Evolutionary conservation across 345 rosid species (phyloP), one percentile per base, ranked within the genome.

Genomic region (Citrus cavaleriei): DNA sequence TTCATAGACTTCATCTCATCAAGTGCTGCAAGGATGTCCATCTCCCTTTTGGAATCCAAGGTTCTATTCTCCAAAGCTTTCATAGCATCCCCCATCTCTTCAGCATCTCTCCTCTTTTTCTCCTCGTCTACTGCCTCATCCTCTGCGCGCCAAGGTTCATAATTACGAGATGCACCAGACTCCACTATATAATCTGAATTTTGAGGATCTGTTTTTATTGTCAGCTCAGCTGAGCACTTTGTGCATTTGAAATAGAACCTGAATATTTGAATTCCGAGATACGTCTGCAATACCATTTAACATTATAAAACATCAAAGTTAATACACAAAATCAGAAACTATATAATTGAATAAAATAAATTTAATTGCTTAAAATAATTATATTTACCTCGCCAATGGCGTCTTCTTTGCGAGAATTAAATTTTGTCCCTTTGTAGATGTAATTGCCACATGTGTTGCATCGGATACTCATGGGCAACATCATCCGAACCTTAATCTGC

Each of bases 401-500:
- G 21, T 94, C 97, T 84, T 94, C 99, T 78, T 94, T 93, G 68
- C 99, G 90, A 21, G 98, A 94, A 83, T 94, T 96, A 85, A 94
- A 94, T 62, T 96, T 94, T 55, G 98, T 96, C 10, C 98, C 98
- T 83, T 90, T 94, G 81, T 91, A 94, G 78, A 96, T 96, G 82
- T 93, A 96, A 42, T 96, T 93, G 8, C 97, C 97, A 73, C 97
- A 93, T 13, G 97, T 93, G 54, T 85, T 80, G 86, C 98, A 96
- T 9, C 97, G 93, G 22, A 96, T 95, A 83, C 99, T 96, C 99
- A 96, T 96, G 0, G 98, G 97, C 85, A 94, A 94, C 98, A 93
- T 96, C 97, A 94, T 94, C 10, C 98, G 92, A 37, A 94, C 90
- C 86, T 96, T 96, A 66, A 94, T 94, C 81, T 96, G 99, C 74